A percentile compares a stretch with the other conserved stretches of the same genome.
phyloP scores from a whole-genome alignment of 495 filamentous ascomycete genomes.

The Neurospora sp. region DNA sequence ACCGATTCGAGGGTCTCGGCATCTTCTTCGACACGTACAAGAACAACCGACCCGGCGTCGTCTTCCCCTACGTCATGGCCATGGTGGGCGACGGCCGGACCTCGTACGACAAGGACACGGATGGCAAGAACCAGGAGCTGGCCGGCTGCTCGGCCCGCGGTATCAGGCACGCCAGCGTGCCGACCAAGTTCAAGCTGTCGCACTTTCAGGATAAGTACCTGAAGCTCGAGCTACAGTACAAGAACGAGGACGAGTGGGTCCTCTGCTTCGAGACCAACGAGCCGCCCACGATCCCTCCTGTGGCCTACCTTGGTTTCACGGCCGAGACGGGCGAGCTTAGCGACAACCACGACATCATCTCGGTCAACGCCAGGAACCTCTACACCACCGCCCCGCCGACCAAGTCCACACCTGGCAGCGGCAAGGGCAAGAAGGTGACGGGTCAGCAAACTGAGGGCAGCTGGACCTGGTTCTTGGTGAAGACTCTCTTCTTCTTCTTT shows the following conservation, averaged over 20 bases:
- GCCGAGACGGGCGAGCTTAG: constrained; percentile 93
- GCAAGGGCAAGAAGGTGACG: constrained; percentile 26
- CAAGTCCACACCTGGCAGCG: constrained; percentile 31
- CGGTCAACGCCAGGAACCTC: constrained; percentile 76
- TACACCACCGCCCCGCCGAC: constrained; percentile 52
- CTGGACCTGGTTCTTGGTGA: constrained; percentile 91
- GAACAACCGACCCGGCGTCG: constrained; percentile 91
- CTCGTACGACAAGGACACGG: constrained; percentile 84
- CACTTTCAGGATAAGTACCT: constrained; percentile 96
- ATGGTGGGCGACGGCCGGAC: constrained; percentile 91
- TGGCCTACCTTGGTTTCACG: constrained; percentile 90
- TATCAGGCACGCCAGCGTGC: constrained; percentile 63
- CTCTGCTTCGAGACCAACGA: constrained; percentile 75
- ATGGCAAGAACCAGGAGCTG: constrained; percentile 87
- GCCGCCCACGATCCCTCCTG: constrained; percentile 70
- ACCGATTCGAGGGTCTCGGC: constrained; percentile 89
- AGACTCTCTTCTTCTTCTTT: constrained; percentile 65
- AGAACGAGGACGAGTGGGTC: constrained; percentile 76
- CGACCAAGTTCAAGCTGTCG: constrained; percentile 79
- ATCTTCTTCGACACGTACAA: constrained; percentile 99
- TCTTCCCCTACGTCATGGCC: constrained; percentile 98
- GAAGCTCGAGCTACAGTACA: constrained; percentile 89
- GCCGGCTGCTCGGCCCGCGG: constrained; percentile 93
- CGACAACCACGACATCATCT: constrained; percentile 97
- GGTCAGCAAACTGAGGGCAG: constrained; percentile 42